Conservation (phyloP, 179 eudicot species). For the Carnegiea gigantea region DNA sequence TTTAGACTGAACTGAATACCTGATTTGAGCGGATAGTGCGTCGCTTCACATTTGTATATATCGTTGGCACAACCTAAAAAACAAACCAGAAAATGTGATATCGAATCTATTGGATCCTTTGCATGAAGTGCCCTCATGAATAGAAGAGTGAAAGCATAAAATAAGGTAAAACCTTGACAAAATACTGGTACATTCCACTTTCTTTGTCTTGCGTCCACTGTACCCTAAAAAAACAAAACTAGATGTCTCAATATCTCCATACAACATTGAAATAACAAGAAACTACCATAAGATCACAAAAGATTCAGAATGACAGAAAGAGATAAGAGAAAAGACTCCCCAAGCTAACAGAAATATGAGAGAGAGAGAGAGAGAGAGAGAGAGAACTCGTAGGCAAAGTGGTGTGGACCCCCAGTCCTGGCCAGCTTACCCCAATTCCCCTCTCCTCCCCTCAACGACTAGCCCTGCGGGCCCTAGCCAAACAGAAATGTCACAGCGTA, state of each 20-base stretch:
- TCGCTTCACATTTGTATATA: slow-evolving; percentile 61
- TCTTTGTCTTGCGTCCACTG: slow-evolving; percentile 61
- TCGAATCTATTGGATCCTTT: background rate
- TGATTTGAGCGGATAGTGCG: slow-evolving; percentile 75
- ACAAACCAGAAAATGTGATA: slow-evolving; percentile 10
- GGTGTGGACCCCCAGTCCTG: too few species aligned
- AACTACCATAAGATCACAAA: background rate
- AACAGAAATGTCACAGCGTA: too few species aligned
- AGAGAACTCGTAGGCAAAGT: too few species aligned
- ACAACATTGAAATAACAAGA: slow-evolving; percentile 2
- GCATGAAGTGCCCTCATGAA: background rate
- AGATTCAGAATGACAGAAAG: background rate
- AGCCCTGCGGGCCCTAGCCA: too few species aligned
- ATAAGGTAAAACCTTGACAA: slow-evolving; percentile 56
- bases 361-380: too few species aligned
- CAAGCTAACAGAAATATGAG: background rate
- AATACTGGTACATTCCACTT: slow-evolving; percentile 84
- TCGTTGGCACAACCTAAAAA: slow-evolving; percentile 88
- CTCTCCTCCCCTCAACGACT: too few species aligned
- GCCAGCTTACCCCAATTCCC: too few species aligned
- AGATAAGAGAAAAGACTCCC: background rate
- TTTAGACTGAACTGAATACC: slow-evolving; percentile 38
- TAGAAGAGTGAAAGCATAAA: background rate
- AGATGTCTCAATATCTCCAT: background rate
- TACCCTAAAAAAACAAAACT: slow-evolving; percentile 43